Evolutionary conservation across 441 rosid genomes (phyloP).

Genomic region (Capsella rubella): DNA sequence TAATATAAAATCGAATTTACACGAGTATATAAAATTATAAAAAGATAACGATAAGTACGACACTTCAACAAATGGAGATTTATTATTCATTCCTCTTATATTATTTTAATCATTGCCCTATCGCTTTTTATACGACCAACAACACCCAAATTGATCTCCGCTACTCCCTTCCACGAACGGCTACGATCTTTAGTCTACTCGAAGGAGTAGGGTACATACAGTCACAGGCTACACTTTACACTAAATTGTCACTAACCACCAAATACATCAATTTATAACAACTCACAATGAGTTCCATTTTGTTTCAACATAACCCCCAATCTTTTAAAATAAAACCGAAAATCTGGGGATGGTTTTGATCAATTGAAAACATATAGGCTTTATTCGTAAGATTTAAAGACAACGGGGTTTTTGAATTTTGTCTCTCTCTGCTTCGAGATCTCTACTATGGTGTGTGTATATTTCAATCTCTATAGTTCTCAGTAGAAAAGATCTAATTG

Average conservation of each 20-base stretch:
- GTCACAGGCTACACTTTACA: slow-evolving; percentile 1
- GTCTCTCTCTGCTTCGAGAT: slow-evolving; percentile 20
- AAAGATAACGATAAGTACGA: slow-evolving; percentile 26
- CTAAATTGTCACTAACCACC: not conserved
- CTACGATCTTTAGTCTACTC: not conserved
- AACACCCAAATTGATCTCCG: slow-evolving; percentile 1
- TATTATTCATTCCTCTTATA: slow-evolving; percentile 6
- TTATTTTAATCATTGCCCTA: not conserved
- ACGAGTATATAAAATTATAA: too few species aligned
- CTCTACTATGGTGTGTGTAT: slow-evolving; percentile 15
- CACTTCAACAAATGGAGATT: slow-evolving; percentile 18
- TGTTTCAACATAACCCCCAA: not conserved
- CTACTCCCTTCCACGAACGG: slow-evolving; percentile 31
- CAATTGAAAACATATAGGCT: not conserved
- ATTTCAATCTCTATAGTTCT: slow-evolving; percentile 13
- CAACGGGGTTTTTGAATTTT: not conserved
- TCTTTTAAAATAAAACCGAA: not conserved
- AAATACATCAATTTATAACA: not conserved
- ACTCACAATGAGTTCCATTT: not conserved
- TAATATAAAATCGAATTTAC: not conserved
- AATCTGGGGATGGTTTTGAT: not conserved
- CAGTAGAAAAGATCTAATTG: slow-evolving; percentile 15
- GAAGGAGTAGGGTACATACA: slow-evolving; percentile 9
- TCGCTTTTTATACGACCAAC: slow-evolving; percentile 21
- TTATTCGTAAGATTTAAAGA: slow-evolving; percentile 7